Base-by-base conservation (phyloP, 2,329 filamentous ascomycete species). In the Colletotrichum paranaense region DNA sequence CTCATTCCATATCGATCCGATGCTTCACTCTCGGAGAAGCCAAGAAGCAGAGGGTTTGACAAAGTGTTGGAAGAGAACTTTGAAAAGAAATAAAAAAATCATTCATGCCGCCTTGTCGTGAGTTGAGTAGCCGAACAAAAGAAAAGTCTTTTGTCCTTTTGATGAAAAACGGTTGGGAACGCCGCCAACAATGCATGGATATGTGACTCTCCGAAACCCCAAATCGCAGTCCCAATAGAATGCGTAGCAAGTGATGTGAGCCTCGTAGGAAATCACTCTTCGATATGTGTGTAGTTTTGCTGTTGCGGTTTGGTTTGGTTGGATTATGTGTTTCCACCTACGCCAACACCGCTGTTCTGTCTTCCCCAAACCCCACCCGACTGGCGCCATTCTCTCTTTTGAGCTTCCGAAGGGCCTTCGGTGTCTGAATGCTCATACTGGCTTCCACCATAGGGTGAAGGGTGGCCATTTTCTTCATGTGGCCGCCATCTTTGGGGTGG, bases 351-450 rank as follows among this genome's bases (percentile, higher is more conserved):
- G 26, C 86, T 84, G 75, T 84, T 87, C 73, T 86, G 88, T 60
- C 86, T 86, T 32, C 83, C 85, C 85, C 86, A 89, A 22, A 65
- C 62, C 26, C 62, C 62, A 49, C 83, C 88, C 22, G 89, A 91
- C 78, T 89, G 90, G 42, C 89, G 86, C 88, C 89, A 91, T 73
- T 90, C 88, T 67, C 86, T 84, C 58, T 86, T 86, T 73, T 86
- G 86, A 59, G 79, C 82, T 59, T 84, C 82, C 60, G 86, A 84
- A 42, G 82, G 77, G 49, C 78, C 81, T 73, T 84, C 82, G 69
- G 80, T 82, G 70, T 87, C 86, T 2, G 83, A 81, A 60, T 82
- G 83, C 74, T 87, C 86, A 68, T 85, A 85, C 42, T 87, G 84
- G 66, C 81, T 79, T 30, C 62, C 52, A 24, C 46, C 56, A 74